Evolutionary conservation across 768 basidiomycete species (phyloP).

Genomic region (Tylopilus plumbeoviolaceoides): DNA sequence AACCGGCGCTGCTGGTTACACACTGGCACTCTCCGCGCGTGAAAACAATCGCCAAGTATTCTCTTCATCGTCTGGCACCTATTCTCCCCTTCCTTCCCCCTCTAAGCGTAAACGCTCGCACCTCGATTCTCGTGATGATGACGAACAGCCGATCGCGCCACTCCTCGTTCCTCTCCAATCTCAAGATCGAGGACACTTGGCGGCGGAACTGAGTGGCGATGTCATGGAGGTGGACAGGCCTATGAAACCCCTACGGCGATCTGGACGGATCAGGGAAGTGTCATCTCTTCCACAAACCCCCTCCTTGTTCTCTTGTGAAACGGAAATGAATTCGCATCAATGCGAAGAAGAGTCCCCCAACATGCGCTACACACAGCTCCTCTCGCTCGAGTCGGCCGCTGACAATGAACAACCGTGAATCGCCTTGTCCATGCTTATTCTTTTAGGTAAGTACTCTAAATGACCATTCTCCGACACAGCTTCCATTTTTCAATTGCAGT

Average conservation of each 20-base stretch:
- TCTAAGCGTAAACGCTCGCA: constrained; percentile 34
- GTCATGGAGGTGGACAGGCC: constrained; percentile 31
- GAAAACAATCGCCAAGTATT: constrained; percentile 52
- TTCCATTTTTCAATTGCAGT: constrained; percentile 19
- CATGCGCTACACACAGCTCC: constrained; percentile 19
- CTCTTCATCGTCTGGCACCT: constrained; percentile 34
- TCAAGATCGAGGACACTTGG: constrained; percentile 21
- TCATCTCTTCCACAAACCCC: constrained; percentile 23
- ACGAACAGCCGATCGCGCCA: constrained; percentile 15
- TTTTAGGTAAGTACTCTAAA: constrained; percentile 26
- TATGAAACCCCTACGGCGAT: constrained; percentile 35
- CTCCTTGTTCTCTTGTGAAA: constrained; percentile 24
- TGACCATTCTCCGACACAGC: constrained; percentile 8
- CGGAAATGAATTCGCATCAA: constrained; percentile 34
- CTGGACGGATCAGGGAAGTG: constrained; percentile 27
- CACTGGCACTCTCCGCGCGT: constrained; percentile 44
- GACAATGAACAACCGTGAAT: constrained; percentile 25
- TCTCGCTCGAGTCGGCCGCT: constrained; percentile 15
- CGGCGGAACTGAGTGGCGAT: constrained; percentile 25
- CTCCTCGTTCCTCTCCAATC: constrained; percentile 15
- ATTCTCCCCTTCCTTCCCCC: constrained; percentile 30
- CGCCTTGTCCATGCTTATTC: constrained; percentile 11
- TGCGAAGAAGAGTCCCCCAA: constrained; percentile 15
- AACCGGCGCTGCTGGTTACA: constrained; percentile 32
- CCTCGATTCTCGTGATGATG: constrained; percentile 20